Base-by-base conservation (phyloP, 306 rosid species). In the Cucumis melo region DNA sequence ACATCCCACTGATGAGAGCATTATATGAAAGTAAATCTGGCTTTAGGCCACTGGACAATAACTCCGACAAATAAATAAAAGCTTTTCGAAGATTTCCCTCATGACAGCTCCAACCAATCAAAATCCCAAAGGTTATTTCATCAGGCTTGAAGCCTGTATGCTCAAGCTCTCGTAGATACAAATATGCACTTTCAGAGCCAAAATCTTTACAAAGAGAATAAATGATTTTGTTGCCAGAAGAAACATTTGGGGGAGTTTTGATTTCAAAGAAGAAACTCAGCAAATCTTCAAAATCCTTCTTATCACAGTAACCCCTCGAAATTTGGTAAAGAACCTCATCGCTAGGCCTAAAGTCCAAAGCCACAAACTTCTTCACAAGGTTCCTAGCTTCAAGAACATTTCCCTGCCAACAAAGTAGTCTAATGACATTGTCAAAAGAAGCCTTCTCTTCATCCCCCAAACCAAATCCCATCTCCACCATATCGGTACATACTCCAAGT, bases 231-330 rank as follows among this genome's bases (percentile, higher is more conserved):
- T 90, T 94, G 68, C 92, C 88, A 82, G 89, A 88, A 56, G 61
- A 71, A 44, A 83, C 84, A 83, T 82, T 85, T 1, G 97, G 97
- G 21, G 56, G 75, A 79, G 86, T 66, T 64, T 82, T 83, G 20
- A 86, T 85, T 67, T 89, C 95, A 58, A 83, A 63, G 83, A 85
- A 90, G 84, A 94, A 90, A 86, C 92, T 85, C 83, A 94, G 74
- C 62, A 89, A 76, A 86, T 94, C 98, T 36, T 86, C 85, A 29
- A 91, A 92, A 78, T 92, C 92, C 83, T 74, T 91, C 91, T 87
- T 90, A 78, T 91, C 89, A 86, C 99, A 92, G 81, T 92, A 91
- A 39, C 93, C 93, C 77, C 66, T 79, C n/a, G 91, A 88, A 86
- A 92, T 79, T 72, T 86, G 95, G 87, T 90, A 85, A 44, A 87